Evolutionary conservation across 805 yeast genomes (phyloP).

Genomic region (Wickerhamomyces pijperi): DNA sequence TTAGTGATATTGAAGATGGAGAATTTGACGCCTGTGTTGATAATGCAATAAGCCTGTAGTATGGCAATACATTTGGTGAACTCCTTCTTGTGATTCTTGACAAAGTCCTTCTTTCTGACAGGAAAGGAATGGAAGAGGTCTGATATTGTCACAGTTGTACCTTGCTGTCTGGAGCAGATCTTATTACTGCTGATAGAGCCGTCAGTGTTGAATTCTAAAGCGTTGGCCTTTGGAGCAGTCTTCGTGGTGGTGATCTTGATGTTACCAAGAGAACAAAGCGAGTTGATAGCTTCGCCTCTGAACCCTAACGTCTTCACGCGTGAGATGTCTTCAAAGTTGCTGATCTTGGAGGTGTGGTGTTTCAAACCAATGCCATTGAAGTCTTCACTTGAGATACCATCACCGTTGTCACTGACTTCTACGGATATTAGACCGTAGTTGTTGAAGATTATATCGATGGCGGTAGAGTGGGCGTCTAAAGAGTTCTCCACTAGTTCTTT

Average conservation of each 20-base stretch:
- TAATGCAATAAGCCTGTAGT: slow-evolving; percentile 57
- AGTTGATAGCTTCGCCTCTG: slow-evolving; percentile 73
- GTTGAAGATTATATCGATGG: slow-evolving; percentile 55
- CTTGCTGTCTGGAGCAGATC: slow-evolving; percentile 44
- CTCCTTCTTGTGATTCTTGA: slow-evolving; percentile 57
- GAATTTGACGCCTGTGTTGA: slow-evolving; percentile 46
- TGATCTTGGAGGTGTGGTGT: slow-evolving; percentile 59
- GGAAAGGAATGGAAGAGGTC: slow-evolving; percentile 64
- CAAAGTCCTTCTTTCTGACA: slow-evolving; percentile 68
- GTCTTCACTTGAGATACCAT: slow-evolving; percentile 46
- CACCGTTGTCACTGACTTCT: slow-evolving; percentile 60
- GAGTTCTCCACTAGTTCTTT: slow-evolving; percentile 85
- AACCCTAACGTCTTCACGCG: slow-evolving; percentile 54
- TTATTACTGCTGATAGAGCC: slow-evolving; percentile 39
- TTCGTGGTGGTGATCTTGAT: slow-evolving; percentile 42
- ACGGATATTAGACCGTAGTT: slow-evolving; percentile 67
- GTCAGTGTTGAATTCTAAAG: slow-evolving; percentile 37
- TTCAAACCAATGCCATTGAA: slow-evolving; percentile 44
- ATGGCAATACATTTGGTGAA: slow-evolving; percentile 54
- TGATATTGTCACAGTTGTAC: slow-evolving; percentile 54
- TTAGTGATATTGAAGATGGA: slow-evolving; percentile 41
- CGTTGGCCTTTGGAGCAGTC: slow-evolving; percentile 42
- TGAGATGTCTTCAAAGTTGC: slow-evolving; percentile 41
- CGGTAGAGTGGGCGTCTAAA: slow-evolving; percentile 65
- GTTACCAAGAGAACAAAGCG: slow-evolving; percentile 46